Conservation (phyloP, 768 basidiomycete genomes). For the Auricularia heimuer region DNA sequence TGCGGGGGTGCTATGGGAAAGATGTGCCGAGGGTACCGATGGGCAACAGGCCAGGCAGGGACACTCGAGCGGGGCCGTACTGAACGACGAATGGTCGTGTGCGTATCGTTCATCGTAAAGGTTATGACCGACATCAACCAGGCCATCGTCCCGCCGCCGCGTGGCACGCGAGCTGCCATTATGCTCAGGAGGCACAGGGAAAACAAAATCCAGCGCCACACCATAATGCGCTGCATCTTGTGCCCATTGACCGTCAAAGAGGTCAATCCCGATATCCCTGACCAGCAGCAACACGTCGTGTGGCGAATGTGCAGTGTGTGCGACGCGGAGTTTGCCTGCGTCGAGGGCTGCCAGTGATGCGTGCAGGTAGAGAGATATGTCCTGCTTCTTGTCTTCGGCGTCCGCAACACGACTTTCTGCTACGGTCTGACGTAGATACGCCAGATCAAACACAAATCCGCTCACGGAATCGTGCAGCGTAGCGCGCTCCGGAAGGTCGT, state of each 20-base stretch:
- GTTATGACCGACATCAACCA: constrained; percentile 56
- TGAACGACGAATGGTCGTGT: constrained; percentile 47
- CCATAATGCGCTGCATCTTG: constrained; percentile 58
- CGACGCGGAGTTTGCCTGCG: constrained; percentile 49
- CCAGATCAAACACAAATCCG: constrained; percentile 66
- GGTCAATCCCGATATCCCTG: constrained; percentile 54
- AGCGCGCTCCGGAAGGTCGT: constrained; percentile 37
- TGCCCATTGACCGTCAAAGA: constrained; percentile 70
- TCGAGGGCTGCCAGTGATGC: constrained; percentile 53
- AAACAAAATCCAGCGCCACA: constrained; percentile 68
- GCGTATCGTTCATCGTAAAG: constrained; percentile 52
- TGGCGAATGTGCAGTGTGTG: constrained; percentile 48
- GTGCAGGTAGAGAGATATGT: constrained; percentile 36
- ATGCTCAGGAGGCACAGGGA: constrained; percentile 36
- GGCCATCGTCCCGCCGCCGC: constrained; percentile 14
- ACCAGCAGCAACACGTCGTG: constrained; percentile 69
- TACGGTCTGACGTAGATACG: constrained; percentile 33
- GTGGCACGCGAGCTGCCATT: neutral
- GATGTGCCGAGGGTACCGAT: constrained; percentile 5
- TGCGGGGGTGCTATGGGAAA: constrained; percentile 15
- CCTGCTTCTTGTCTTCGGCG: neutral
- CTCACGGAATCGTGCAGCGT: constrained; percentile 57
- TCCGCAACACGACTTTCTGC: constrained; percentile 2
- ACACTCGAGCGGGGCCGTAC: neutral
- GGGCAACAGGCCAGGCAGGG: constrained; percentile 23